phyloP scores from a whole-genome alignment of 2,329 filamentous ascomycete species.

The Cercospora janseana region DNA sequence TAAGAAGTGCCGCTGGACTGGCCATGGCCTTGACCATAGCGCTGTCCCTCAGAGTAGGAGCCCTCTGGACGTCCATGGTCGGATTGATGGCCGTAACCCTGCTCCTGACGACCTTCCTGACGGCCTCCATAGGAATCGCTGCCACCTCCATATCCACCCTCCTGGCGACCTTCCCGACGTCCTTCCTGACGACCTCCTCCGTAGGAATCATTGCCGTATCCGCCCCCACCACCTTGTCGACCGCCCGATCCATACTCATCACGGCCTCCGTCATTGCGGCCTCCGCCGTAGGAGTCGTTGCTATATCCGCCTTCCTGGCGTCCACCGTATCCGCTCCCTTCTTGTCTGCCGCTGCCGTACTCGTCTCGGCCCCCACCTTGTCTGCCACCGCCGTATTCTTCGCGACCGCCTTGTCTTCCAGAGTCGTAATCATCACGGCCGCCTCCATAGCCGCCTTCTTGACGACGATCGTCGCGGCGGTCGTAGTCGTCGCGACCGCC shows the following conservation, averaged over 20 bases:
- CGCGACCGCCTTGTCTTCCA: constrained; percentile 22
- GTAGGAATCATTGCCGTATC: constrained; percentile 15
- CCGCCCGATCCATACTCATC: constrained; percentile 24
- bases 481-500: not conserved
- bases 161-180: constrained; percentile 16
- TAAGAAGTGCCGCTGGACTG: constrained; percentile 46
- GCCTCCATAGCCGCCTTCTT: constrained; percentile 23
- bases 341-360: constrained; percentile 21
- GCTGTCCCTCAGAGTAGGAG: constrained; percentile 31
- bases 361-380: constrained; percentile 14
- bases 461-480: constrained; percentile 18
- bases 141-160: constrained; percentile 24
- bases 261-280: constrained; percentile 16
- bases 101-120: constrained; percentile 21
- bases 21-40: constrained; percentile 35
- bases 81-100: constrained; percentile 33
- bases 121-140: constrained; percentile 24
- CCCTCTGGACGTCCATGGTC: constrained; percentile 33
- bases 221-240: constrained; percentile 10
- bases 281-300: too few species aligned
- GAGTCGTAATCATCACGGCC: too few species aligned
- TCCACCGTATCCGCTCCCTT: constrained; percentile 18
- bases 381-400: constrained; percentile 21
- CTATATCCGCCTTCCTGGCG: constrained; percentile 22
- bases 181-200: constrained; percentile 11